phyloP scores from a whole-genome alignment of 345 rosid species.

The Citrus sp. region DNA sequence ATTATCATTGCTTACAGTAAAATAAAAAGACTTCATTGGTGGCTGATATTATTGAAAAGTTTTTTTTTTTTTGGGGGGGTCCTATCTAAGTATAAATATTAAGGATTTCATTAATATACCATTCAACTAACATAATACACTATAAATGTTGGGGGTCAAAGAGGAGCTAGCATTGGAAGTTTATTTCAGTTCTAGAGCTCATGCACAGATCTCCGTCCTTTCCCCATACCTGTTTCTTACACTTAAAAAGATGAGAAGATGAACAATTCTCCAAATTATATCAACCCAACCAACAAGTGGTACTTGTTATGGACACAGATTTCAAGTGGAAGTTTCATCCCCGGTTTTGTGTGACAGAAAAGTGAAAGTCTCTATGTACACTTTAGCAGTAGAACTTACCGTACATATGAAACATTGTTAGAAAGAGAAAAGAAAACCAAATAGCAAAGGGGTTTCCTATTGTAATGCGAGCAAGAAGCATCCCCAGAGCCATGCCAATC shows the following conservation, averaged over 20 bases:
- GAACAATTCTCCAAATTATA: neutral
- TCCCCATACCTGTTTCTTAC: neutral
- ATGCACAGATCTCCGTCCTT: neutral
- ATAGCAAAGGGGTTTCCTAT: constrained; percentile 65
- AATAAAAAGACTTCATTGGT: neutral
- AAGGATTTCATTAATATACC: neutral
- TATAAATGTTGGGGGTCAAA: neutral
- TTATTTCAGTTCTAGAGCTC: neutral
- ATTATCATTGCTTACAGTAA: neutral
- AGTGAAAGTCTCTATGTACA: neutral
- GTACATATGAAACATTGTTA: constrained; percentile 86
- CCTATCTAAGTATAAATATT: neutral
- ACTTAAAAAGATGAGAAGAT: neutral
- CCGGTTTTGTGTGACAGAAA: neutral
- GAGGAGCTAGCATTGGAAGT: neutral
- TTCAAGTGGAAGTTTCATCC: neutral
- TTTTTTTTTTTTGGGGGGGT: neutral
- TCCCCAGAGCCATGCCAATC: constrained; percentile 92
- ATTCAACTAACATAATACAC: neutral
- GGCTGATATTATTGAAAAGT: neutral
- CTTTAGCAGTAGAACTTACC: constrained; percentile 50
- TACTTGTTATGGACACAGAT: neutral
- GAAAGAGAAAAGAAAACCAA: constrained; percentile 78
- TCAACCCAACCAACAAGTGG: neutral
- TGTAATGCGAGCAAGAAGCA: constrained; percentile 83